A percentile compares a stretch with the other conserved stretches of the same genome.
These are phyloP conservation scores for Ceratobasidium sp. DNA, from an alignment of 1,284 basidiomycete genomes.

Conservation along the genomic window DNA sequence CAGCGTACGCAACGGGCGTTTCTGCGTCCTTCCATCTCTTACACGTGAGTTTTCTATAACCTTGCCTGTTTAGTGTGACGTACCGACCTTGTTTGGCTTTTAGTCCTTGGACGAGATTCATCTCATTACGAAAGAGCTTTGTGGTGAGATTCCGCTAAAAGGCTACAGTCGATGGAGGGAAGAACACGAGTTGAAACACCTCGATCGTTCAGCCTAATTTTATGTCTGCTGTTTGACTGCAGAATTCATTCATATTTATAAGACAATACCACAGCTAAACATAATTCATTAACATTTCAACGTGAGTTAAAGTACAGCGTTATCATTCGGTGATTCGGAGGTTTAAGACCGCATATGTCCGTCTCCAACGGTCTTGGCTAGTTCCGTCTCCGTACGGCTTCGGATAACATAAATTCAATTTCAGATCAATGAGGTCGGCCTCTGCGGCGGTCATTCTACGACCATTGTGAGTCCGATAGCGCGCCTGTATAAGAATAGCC, in stretches of 20 bases:
- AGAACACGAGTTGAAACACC: slow-evolving; percentile 50
- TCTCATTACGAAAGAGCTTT: slow-evolving; percentile 57
- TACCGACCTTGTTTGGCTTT: neutral
- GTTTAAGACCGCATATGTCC: neutral
- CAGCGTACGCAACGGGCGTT: slow-evolving; percentile 61
- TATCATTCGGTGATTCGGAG: slow-evolving; percentile 7
- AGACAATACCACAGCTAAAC: neutral
- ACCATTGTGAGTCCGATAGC: slow-evolving; percentile 5
- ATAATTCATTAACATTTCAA: neutral
- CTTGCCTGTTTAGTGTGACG: neutral
- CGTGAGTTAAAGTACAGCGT: neutral
- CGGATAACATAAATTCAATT: slow-evolving; percentile 15
- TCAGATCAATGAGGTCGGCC: neutral
- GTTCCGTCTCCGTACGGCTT: slow-evolving; percentile 15
- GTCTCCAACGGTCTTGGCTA: neutral
- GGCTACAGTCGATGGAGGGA: slow-evolving; percentile 60
- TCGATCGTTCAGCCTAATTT: slow-evolving; percentile 19
- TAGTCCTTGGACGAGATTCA: slow-evolving; percentile 61
- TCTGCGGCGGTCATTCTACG: neutral
- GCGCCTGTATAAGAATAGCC: neutral
- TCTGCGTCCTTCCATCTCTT: slow-evolving; percentile 60
- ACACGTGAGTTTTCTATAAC: slow-evolving; percentile 52
- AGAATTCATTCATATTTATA: neutral
- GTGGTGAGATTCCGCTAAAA: slow-evolving; percentile 61
- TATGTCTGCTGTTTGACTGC: neutral